These are phyloP conservation scores for Periconia macrospinosa DNA, from an alignment of 2,329 filamentous ascomycete species.

Conservation along the genomic window DNA sequence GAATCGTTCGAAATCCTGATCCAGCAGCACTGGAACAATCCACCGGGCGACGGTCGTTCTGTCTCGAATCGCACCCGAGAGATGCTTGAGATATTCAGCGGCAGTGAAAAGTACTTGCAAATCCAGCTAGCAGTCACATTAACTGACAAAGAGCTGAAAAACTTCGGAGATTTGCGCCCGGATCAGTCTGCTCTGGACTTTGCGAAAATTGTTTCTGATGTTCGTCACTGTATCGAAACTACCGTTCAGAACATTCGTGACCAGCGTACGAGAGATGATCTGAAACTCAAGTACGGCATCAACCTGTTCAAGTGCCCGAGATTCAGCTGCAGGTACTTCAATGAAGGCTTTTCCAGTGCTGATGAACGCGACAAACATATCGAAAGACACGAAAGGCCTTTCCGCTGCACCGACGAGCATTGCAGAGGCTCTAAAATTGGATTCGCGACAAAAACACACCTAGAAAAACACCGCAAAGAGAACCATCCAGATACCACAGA, in stretches of 20 bases:
- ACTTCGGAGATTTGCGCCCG: constrained; percentile 3
- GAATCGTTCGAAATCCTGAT: constrained; percentile 11
- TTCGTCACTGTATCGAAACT: no score
- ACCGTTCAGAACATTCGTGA: no score
- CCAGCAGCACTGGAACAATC: constrained; percentile 2
- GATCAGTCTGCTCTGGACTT: no score
- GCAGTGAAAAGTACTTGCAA: constrained; percentile 1
- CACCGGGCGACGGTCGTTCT: neutral
- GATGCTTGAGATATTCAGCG: constrained; percentile 6
- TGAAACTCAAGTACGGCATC: constrained; percentile 10
- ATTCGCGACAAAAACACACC: constrained; percentile 6
- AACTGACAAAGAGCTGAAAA: constrained; percentile 8
- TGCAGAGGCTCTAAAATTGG: constrained; percentile 14
- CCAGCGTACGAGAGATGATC: neutral
- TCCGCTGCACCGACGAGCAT: constrained; percentile 11
- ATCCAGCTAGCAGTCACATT: constrained; percentile 6
- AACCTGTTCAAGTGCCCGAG: constrained; percentile 14
- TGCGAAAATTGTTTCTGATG: no score
- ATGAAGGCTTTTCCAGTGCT: constrained; percentile 7
- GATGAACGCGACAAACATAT: constrained; percentile 17
- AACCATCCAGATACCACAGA: constrained; percentile 5
- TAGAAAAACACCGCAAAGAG: constrained; percentile 10
- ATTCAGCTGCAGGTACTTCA: constrained; percentile 17
- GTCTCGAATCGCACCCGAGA: constrained; percentile 10
- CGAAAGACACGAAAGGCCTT: constrained; percentile 14